Conservation (phyloP, 192 early-diverging fungal species). For the Rhizophagus clarus region DNA sequence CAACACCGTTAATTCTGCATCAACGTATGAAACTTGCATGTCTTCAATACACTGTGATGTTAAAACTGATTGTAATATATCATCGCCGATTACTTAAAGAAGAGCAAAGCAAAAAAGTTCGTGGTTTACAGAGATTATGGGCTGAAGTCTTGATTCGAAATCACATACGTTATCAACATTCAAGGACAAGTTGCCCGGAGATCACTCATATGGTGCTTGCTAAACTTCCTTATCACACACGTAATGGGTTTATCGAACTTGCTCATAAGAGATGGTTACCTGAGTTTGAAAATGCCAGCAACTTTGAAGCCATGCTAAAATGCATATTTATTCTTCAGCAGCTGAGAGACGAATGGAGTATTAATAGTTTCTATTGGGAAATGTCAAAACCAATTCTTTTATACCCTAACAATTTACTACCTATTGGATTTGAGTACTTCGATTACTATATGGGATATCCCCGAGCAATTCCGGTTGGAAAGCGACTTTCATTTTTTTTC, state of each 20-base stretch:
- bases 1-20: constrained; percentile 5
- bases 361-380: neutral
- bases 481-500: constrained; percentile 10
- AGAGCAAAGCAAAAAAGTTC: neutral
- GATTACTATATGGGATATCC: neutral
- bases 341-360: neutral
- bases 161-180: constrained; percentile 5
- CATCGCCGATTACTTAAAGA: constrained; percentile 5
- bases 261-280: neutral
- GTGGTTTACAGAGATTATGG: neutral
- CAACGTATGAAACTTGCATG: neutral
- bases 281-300: constrained; percentile 20
- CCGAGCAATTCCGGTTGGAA: neutral
- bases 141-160: neutral
- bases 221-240: neutral
- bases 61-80: neutral
- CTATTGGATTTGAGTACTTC: neutral
- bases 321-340: constrained; percentile 28
- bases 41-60: constrained; percentile 20
- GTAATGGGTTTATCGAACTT: neutral
- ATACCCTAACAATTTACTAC: neutral
- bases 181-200: neutral
- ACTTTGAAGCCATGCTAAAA: constrained; percentile 40
- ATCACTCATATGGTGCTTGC: neutral
- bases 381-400: neutral